A percentile compares a stretch with the other conserved stretches of the same genome.
Conservation (phyloP, 2,329 filamentous ascomycete species). For the Aureobasidium sp. region DNA sequence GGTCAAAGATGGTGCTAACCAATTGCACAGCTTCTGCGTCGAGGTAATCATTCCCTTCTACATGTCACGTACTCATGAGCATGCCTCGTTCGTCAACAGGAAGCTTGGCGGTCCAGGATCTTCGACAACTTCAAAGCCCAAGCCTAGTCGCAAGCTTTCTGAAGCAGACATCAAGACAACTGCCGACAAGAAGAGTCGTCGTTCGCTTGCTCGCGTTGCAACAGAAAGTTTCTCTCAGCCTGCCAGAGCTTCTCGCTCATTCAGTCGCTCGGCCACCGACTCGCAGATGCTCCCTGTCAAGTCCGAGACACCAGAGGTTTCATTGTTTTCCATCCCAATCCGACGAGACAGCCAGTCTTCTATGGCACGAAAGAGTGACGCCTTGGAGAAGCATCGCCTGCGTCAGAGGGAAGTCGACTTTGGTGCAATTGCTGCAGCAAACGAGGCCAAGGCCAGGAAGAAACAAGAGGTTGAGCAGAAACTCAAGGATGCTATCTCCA, state of each 20-base stretch:
- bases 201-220: slow-evolving; percentile 53
- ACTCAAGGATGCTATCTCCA: slow-evolving; percentile 63
- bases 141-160: slow-evolving; percentile 25
- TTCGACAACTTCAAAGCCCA: slow-evolving; percentile 42
- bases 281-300: slow-evolving; percentile 42
- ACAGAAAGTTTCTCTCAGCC: slow-evolving; percentile 43
- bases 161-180: slow-evolving; percentile 28
- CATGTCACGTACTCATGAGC: slow-evolving; percentile 62
- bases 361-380: slow-evolving; percentile 5
- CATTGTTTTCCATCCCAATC: slow-evolving; percentile 38
- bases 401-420: slow-evolving; percentile 45
- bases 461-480: slow-evolving; percentile 61
- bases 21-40: slow-evolving; percentile 66
- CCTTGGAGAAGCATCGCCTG: slow-evolving; percentile 25
- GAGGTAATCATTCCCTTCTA: slow-evolving; percentile 79
- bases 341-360: slow-evolving; percentile 7
- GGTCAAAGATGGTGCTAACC: slow-evolving; percentile 40
- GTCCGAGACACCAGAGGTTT: slow-evolving; percentile 46
- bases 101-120: slow-evolving; percentile 67
- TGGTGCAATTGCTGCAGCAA: slow-evolving; percentile 42
- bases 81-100: slow-evolving; percentile 61
- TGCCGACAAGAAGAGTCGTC: slow-evolving; percentile 26
- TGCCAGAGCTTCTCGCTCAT: slow-evolving; percentile 49
- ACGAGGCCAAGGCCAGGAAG: slow-evolving; percentile 52
- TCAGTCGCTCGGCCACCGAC: slow-evolving; percentile 60